Base-by-base conservation (phyloP, 257 asterid genomes). In the Rubia yunnanensis region DNA sequence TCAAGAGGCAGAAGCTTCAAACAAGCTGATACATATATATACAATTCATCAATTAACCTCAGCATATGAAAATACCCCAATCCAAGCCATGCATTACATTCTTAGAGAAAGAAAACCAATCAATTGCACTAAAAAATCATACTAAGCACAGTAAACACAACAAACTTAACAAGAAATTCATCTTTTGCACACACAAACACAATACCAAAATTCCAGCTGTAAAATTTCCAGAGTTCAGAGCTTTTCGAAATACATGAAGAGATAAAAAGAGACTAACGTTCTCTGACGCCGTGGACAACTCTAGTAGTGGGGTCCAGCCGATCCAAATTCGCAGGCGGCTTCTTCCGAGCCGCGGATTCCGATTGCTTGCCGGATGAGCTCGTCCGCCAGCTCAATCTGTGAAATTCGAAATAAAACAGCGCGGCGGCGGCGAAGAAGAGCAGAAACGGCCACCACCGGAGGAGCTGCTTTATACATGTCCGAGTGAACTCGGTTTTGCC, bases 1-100 rank as follows among this genome's bases (percentile, higher is more conserved):
- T 91, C 95, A 54, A 85, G 73, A 52, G 95, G 83, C 67, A 86
- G 83, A 73, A 90, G 88, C 82, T 85, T 84, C 86, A 94, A 79
- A 78, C 99, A 94, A 62, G 76, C 99, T 90, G 83, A 52, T 5
- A 68, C 62, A 38, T 27, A n/a, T 38, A 39, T 6, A 58, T 32
- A 41, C 18, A 41, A 41, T 41, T 41, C 50, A 41, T 41, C 50
- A 41, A 41, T 41, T 3, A 15, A 0, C 50, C 50, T 38, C n/a
- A n/a, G n/a, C n/a, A n/a, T n/a, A n/a, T n/a, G n/a, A n/a, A n/a
- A n/a, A n/a, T n/a, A n/a, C n/a, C 36, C 36, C 4, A 17, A 11
- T n/a, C 54, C 48, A 39, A 50, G 5, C 28, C 0, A 58, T 4
- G 13, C 48, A 30, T 0, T 13, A 22, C 52, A 8, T 23, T n/a